These are phyloP conservation scores for Phytophthora nicotianae DNA, from an alignment of 352 stramenopile species.

Conservation along the genomic window DNA sequence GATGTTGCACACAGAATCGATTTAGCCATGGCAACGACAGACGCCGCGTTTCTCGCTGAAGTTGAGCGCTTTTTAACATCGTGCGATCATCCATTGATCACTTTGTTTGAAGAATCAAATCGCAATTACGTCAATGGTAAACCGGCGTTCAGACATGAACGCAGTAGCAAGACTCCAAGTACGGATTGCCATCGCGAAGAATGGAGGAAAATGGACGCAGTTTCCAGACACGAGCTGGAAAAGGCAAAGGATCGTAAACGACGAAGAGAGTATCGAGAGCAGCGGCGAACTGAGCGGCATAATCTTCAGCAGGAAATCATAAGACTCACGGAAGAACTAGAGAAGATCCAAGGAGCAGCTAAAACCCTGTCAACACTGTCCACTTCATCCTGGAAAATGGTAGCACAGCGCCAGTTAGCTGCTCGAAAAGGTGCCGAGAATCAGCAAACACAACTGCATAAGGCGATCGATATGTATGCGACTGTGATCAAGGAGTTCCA, in stretches of 20 bases:
- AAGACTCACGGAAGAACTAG: constrained; percentile 10
- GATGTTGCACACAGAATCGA: neutral
- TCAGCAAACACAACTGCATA: neutral
- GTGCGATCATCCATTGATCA: neutral
- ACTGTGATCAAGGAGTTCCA: neutral
- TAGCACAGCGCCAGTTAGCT: constrained; percentile 5
- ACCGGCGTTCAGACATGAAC: too few relatives aligned
- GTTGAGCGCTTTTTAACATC: constrained; percentile 13
- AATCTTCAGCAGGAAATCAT: constrained; percentile 8
- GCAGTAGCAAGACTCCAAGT: neutral
- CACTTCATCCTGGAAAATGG: constrained; percentile 1
- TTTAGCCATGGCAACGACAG: constrained; percentile 8
- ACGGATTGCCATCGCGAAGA: neutral
- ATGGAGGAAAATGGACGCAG: neutral
- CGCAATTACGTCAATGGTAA: too few relatives aligned
- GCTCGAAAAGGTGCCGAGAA: constrained; percentile 2
- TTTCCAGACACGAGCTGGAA: constrained; percentile 5
- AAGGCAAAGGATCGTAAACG: constrained; percentile 10
- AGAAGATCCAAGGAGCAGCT: neutral
- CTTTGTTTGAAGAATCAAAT: neutral
- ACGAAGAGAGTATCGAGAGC: constrained; percentile 9
- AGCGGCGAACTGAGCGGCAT: constrained; percentile 1
- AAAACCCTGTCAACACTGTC: neutral
- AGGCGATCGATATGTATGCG: constrained; percentile 1
- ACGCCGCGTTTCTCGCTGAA: constrained; percentile 18